Evolutionary conservation across 78 protist species (phyloP).

Genomic region (Guillardia theta): DNA sequence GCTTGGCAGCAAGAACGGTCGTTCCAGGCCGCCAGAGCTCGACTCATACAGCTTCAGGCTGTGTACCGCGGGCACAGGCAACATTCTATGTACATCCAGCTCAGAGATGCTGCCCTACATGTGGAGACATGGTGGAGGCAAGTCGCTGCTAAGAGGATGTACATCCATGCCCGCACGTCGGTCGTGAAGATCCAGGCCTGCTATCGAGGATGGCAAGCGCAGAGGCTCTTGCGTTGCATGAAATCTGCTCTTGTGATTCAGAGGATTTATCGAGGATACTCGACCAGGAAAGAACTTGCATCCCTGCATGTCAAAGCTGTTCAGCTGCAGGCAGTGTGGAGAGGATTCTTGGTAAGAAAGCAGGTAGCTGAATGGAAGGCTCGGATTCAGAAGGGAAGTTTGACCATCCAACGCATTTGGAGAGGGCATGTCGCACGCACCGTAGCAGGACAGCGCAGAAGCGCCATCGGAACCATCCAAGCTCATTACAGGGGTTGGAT

Average conservation of each 20-base stretch:
- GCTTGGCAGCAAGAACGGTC: neutral
- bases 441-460: neutral
- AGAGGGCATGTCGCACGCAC: neutral
- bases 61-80: neutral
- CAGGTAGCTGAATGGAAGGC: neutral
- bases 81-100: too few relatives aligned
- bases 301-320: too few relatives aligned
- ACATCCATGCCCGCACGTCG: too few relatives aligned
- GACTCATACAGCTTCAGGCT: neutral
- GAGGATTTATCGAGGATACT: too few relatives aligned
- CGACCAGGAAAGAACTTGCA: too few relatives aligned
- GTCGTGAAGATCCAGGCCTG: too few relatives aligned
- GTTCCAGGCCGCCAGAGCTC: neutral
- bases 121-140: too few relatives aligned
- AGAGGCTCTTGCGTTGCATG: too few relatives aligned
- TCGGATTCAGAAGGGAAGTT: neutral
- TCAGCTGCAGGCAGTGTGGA: neutral
- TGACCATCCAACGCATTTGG: neutral
- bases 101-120: too few relatives aligned
- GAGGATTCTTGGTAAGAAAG: neutral
- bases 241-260: too few relatives aligned
- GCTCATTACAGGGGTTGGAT: neutral
- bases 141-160: too few relatives aligned
- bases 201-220: too few relatives aligned
- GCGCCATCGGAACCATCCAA: neutral